These are phyloP conservation scores for Xylaria castorea DNA, from an alignment of 495 filamentous ascomycete genomes.

Conservation along the genomic window DNA sequence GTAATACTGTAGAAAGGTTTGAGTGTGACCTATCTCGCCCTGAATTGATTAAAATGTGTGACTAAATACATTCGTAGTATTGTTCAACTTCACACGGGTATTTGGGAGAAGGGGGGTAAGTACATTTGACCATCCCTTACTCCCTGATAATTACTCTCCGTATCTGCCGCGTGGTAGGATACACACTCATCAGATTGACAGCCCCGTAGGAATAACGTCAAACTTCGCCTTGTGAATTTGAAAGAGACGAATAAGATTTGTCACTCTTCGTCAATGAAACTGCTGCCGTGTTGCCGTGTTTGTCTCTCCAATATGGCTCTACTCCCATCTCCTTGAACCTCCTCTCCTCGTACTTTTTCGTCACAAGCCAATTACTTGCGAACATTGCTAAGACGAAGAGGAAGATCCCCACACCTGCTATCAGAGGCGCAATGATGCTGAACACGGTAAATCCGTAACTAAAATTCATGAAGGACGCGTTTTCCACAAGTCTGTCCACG, in stretches of 20 bases:
- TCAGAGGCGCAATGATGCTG: conserved; percentile 46
- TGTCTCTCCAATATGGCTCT: conserved; percentile 35
- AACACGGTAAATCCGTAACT: conserved; percentile 64
- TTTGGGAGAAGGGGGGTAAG: not conserved
- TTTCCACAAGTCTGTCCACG: conserved; percentile 46
- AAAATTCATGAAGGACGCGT: conserved; percentile 51
- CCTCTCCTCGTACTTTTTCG: conserved; percentile 35
- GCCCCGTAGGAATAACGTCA: not conserved
- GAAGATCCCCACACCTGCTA: conserved; percentile 34
- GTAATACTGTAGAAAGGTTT: not conserved
- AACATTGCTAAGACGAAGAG: conserved; percentile 34
- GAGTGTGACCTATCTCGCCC: not conserved
- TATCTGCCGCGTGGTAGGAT: not conserved
- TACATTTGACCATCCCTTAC: not conserved
- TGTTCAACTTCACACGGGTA: not conserved
- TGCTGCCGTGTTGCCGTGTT: not conserved
- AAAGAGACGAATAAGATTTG: too few species aligned
- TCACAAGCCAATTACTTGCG: conserved; percentile 37
- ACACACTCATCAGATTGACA: not conserved
- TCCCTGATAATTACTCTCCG: not conserved
- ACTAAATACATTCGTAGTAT: not conserved
- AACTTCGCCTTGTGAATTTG: not conserved
- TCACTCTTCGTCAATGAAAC: not conserved
- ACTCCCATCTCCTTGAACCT: conserved; percentile 39
- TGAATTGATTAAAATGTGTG: not conserved